Percentiles rank a stretch among this genome's conserved stretches.
These are phyloP conservation scores for Forsythia viridissima DNA, from an alignment of 257 asterid species.

Conservation along the genomic window DNA sequence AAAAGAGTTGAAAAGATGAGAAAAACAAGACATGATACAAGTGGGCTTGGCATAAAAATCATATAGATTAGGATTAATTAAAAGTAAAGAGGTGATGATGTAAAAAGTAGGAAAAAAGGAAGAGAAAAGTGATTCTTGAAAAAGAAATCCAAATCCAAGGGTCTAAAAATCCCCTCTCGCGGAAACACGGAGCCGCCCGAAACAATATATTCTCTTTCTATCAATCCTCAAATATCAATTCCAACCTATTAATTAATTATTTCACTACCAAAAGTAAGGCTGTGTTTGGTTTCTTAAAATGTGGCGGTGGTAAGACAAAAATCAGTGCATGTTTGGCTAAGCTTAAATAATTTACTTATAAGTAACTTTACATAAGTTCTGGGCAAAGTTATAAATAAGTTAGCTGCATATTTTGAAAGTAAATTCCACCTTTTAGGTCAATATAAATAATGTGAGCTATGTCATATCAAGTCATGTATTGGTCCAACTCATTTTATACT, in stretches of 20 bases:
- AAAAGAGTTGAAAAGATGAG: too few species aligned
- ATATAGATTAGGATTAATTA: background rate
- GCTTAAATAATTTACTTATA: too few species aligned
- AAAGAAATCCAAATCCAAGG: constrained; percentile 4
- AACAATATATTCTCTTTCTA: constrained; percentile 1
- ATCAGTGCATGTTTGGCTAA: background rate
- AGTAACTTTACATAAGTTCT: too few species aligned
- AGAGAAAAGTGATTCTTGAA: background rate
- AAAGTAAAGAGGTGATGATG: background rate
- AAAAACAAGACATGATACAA: too few species aligned
- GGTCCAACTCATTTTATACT: too few species aligned
- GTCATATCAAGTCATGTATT: too few species aligned
- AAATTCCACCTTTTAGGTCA: too few species aligned
- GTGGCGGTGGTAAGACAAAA: background rate
- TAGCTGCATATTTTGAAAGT: too few species aligned
- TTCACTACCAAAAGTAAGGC: background rate
- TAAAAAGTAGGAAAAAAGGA: background rate
- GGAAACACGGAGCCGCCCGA: constrained; percentile 19
- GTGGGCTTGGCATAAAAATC: too few species aligned
- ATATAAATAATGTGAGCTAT: too few species aligned
- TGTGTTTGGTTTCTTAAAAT: background rate
- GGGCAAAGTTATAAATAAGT: too few species aligned
- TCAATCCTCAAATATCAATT: background rate
- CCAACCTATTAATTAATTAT: background rate
- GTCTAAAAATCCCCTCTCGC: background rate